Evolutionary conservation across 2,329 filamentous ascomycete species (phyloP), one percentile per base, ranked within the genome.

Genomic region (Westerdykella aurantiaca): DNA sequence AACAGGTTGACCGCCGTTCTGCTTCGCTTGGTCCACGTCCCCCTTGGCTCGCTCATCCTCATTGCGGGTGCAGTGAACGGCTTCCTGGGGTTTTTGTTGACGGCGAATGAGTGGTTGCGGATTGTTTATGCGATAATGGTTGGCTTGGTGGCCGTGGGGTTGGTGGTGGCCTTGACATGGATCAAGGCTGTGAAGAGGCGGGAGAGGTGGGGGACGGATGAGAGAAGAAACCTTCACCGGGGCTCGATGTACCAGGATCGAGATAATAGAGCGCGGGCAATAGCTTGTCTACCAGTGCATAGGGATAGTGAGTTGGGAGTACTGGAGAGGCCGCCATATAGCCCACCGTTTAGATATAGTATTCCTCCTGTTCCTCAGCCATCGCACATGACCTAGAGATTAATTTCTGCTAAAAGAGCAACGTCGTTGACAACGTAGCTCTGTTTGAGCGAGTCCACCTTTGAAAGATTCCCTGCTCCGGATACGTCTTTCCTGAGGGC

Each of bases 51-150:
- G 1, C 21, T 50, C 6, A 31, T 57, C n/a, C 43, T 60, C 1
- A 25, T 49, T 10, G 37, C 42, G 12, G 57, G 57, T 18, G 41
- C 53, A 13, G 41, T 40, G 11, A 60, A 60, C 38, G 50, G 47
- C 16, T 52, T 51, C 39, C 16, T 58, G 6, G 57, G 57, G 1
- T 60, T 60, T 43, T 34, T 41, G 16, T 55, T 60, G 35, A 40
- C 56, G 14, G 42, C 42, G n/a, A 41, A 31, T 6, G 23, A 17
- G 12, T 38, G 43, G 14, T 40, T 45, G 33, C 56, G 56, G 23
- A 37, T 54, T 4, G 11, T 47, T 17, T 57, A 55, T 37, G 47
- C 47, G 6, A 29, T 50, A 22, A 37, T 57, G 14, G 50, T 57
- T 7, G 40, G 41, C 1, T 25, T 55, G 5, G 31, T 57, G 31